Conservation (phyloP, 768 basidiomycete species). For the Mycena rosella region DNA sequence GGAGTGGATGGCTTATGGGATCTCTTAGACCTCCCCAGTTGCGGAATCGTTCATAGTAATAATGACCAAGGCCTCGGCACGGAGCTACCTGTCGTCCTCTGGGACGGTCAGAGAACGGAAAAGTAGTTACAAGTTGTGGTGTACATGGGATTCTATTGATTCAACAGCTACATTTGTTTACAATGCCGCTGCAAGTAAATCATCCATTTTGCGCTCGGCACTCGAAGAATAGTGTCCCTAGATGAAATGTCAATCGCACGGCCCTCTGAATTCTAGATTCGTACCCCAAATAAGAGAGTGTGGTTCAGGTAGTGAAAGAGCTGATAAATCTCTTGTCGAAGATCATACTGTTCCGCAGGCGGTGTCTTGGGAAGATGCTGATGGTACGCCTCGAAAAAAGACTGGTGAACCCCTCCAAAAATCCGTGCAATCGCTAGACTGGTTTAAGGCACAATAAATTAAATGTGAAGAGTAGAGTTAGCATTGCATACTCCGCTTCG, state of each 20-base stretch:
- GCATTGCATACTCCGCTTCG: conserved; percentile 77
- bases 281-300: conserved; percentile 82
- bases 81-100: conserved; percentile 32
- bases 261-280: neutral
- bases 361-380: conserved; percentile 70
- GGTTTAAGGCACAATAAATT: neutral
- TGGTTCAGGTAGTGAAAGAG: conserved; percentile 89
- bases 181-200: conserved; percentile 37
- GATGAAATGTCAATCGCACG: too few species aligned
- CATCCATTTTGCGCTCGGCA: conserved; percentile 18
- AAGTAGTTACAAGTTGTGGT: neutral
- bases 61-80: neutral
- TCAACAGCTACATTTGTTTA: neutral
- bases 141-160: neutral
- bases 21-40: conserved; percentile 33
- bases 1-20: conserved; percentile 20
- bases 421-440: conserved; percentile 85
- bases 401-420: conserved; percentile 78
- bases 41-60: conserved; percentile 27
- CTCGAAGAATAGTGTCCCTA: too few species aligned
- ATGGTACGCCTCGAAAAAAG: conserved; percentile 78
- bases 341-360: conserved; percentile 73
- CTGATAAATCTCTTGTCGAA: conserved; percentile 79
- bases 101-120: conserved; percentile 18
- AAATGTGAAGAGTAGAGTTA: neutral